Base-by-base conservation (phyloP, 805 yeast species). In the Lipomyces lipofer region DNA sequence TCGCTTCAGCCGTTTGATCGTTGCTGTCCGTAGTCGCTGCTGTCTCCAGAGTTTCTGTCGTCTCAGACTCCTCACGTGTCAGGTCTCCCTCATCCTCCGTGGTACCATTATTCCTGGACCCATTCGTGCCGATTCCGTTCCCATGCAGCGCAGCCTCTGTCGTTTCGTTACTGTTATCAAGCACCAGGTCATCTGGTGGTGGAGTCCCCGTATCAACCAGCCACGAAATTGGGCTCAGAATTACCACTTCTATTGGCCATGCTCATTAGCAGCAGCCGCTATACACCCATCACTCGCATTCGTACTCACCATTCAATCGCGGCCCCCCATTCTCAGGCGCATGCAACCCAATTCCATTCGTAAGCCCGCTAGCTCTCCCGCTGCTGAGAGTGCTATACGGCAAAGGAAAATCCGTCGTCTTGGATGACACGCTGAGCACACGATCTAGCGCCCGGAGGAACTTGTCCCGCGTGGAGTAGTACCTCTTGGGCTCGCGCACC, bases 381-480 rank as follows among this genome's bases (percentile, higher is more conserved):
- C n/a, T n/a, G n/a, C n/a, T n/a, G n/a, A n/a, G n/a, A n/a, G n/a
- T n/a, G n/a, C n/a, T n/a, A n/a, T n/a, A n/a, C n/a, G n/a, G n/a
- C n/a, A n/a, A n/a, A n/a, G n/a, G n/a, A n/a, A n/a, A n/a, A 7
- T 56, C 60, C 9, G 25, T 39, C n/a, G 32, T 15, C 7, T 43
- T 25, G 40, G 54, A 46, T 49, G 47, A 50, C 6, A 69, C 70
- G 7, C 57, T 22, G 24, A 69, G 47, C 3, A 57, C 56, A 17
- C 64, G 45, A 40, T 59, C 63, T 33, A 69, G 33, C 7, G 73
- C 73, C 13, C 59, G 51, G 21, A 67, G 47, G 29, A 51, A 68
- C 59, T 68, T 68, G 35, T 63, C 63, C 10, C 64, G 52, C n/a
- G 49, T 44, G 1, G 59, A 35, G 43, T 69, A 67, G 47, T 59